Conservation (phyloP, 2,329 filamentous ascomycete genomes). For the Capronia coronata region DNA sequence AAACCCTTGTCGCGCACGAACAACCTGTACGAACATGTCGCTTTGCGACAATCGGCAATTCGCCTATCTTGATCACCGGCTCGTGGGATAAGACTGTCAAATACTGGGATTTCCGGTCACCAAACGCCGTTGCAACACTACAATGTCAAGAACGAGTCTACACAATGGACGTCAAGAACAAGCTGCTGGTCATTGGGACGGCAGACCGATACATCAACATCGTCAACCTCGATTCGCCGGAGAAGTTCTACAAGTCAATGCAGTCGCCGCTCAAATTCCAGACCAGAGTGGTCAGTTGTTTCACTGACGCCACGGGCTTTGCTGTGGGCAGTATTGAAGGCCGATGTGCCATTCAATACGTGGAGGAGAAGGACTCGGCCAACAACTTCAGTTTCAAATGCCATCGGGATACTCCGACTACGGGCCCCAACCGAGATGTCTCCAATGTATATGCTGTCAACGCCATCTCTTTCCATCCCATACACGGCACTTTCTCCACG, state of each 20-base stretch:
- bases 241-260: conserved; percentile 90
- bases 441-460: conserved; percentile 94
- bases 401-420: conserved; percentile 71
- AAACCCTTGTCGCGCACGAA: conserved; percentile 69
- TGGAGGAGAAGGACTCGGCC: conserved; percentile 86
- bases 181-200: conserved; percentile 83
- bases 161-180: conserved; percentile 82
- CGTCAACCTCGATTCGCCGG: conserved; percentile 79
- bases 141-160: conserved; percentile 57
- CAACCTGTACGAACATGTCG: conserved; percentile 69
- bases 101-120: conserved; percentile 52
- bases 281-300: conserved; percentile 90
- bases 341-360: conserved; percentile 94
- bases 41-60: conserved; percentile 66
- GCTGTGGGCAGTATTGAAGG: conserved; percentile 96
- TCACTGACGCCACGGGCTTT: conserved; percentile 83
- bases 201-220: conserved; percentile 96
- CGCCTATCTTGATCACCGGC: conserved; percentile 81
- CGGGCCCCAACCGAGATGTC: conserved; percentile 51
- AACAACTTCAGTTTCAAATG: conserved; percentile 99
- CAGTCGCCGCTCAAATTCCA: conserved; percentile 98
- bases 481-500: conserved; percentile 96
- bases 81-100: conserved; percentile 55
- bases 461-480: conserved; percentile 93
- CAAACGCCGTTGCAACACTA: conserved; percentile 41